These are phyloP conservation scores for Leccinum fuscescens DNA, from an alignment of 1,284 basidiomycete genomes.

Conservation along the genomic window DNA sequence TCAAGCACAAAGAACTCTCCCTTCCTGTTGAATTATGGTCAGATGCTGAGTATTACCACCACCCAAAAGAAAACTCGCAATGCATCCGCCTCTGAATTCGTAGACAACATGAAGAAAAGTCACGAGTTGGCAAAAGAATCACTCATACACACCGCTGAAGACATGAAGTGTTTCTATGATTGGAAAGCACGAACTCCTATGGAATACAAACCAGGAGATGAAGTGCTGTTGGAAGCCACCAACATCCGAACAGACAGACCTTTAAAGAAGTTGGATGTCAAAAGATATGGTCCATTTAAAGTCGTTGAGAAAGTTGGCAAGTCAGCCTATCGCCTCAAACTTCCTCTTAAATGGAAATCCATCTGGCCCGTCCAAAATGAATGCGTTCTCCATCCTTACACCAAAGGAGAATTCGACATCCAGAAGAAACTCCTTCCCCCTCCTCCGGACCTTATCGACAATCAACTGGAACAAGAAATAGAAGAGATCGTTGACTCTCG, in stretches of 20 bases:
- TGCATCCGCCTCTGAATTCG: background rate
- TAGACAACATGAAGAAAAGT: background rate
- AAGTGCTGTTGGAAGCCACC: background rate
- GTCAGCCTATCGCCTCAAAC: background rate
- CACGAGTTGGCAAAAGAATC: background rate
- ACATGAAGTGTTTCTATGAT: background rate
- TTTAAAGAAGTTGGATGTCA: background rate
- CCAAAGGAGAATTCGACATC: background rate
- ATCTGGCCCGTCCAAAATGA: background rate
- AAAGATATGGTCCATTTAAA: background rate
- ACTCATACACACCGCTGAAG: rapidly evolving
- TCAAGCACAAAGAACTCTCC: background rate
- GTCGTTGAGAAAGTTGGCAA: rapidly evolving
- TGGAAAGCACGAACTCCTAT: background rate
- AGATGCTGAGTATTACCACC: background rate
- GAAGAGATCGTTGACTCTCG: background rate
- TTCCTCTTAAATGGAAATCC: background rate
- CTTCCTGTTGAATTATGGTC: background rate
- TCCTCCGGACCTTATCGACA: background rate
- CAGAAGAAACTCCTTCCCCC: background rate
- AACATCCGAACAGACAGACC: background rate
- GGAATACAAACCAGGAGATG: background rate
- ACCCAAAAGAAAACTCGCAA: background rate
- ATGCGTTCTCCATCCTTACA: background rate
- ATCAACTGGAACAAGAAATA: background rate